These are phyloP conservation scores for Lentithecium fluviatile DNA, from an alignment of 495 filamentous ascomycete genomes.

Conservation along the genomic window DNA sequence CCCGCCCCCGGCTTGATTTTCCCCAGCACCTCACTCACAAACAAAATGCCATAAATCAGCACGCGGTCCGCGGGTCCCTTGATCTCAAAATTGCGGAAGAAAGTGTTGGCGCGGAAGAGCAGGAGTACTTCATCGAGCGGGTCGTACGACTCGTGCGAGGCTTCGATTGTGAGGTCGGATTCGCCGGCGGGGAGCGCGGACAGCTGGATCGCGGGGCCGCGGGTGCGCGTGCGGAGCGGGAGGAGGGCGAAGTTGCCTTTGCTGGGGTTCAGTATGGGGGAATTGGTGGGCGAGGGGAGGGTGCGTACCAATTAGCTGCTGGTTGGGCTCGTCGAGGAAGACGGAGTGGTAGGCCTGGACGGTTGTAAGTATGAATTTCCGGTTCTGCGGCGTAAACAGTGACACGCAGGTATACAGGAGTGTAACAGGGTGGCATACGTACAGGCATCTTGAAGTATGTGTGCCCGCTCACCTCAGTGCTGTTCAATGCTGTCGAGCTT, in stretches of 20 bases:
- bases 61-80: slow-evolving; percentile 92
- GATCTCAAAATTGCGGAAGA: slow-evolving; percentile 99
- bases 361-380: slow-evolving; percentile 4
- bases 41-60: slow-evolving; percentile 94
- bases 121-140: slow-evolving; percentile 88
- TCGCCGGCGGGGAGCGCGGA: slow-evolving; percentile 66
- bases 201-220: slow-evolving; percentile 86
- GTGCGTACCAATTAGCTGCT: slow-evolving; percentile 63
- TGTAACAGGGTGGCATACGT: slow-evolving; percentile 26
- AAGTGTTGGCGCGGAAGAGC: slow-evolving; percentile 94
- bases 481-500: slow-evolving; percentile 1
- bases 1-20: slow-evolving; percentile 76
- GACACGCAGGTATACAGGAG: neutral
- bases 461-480: slow-evolving; percentile 1
- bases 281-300: slow-evolving; percentile 3
- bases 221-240: slow-evolving; percentile 86
- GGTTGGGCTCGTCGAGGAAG: slow-evolving; percentile 79
- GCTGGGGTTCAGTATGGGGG: slow-evolving; percentile 5
- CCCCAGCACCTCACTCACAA: slow-evolving; percentile 79
- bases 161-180: slow-evolving; percentile 71
- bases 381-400: neutral
- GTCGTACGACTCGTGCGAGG: slow-evolving; percentile 87
- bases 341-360: slow-evolving; percentile 86
- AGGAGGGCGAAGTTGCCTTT: slow-evolving; percentile 95
- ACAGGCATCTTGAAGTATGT: slow-evolving; percentile 53